Evolutionary conservation across 1,284 basidiomycete genomes (phyloP), one percentile per base, ranked within the genome.

Genomic region (Apiotrichum gamsii): DNA sequence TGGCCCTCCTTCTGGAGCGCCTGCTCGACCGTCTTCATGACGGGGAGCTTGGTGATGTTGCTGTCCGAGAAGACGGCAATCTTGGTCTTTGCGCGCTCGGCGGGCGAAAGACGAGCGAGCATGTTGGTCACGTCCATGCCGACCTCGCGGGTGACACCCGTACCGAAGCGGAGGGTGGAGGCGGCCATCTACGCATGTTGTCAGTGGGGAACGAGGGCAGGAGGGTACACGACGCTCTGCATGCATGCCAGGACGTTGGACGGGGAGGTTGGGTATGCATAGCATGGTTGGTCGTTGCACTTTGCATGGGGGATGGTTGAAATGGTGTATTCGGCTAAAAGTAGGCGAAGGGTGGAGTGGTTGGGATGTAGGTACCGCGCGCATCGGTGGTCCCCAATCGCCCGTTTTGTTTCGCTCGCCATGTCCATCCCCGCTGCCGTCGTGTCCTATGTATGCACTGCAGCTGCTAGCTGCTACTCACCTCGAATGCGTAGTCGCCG

Each of bases 401-500:
- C n/a, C n/a, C n/a, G n/a, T n/a, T n/a, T n/a, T n/a, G n/a, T n/a
- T n/a, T n/a, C n/a, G n/a, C n/a, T n/a, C n/a, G n/a, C n/a, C n/a
- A n/a, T n/a, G n/a, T n/a, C n/a, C n/a, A n/a, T n/a, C n/a, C n/a
- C n/a, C n/a, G n/a, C n/a, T n/a, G n/a, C n/a, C n/a, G n/a, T n/a
- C n/a, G n/a, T n/a, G n/a, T n/a, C n/a, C n/a, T n/a, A n/a, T n/a
- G n/a, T n/a, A n/a, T n/a, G n/a, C n/a, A n/a, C n/a, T n/a, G n/a
- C n/a, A n/a, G n/a, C n/a, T n/a, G n/a, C n/a, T n/a, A n/a, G n/a
- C n/a, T n/a, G n/a, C 24, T 9, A 65, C 73, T 47, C 58, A 85
- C 89, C 79, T 97, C 93, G 63, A 96, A 97, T 0, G 93, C 93
- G 69, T 96, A 97, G 73, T 97, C 93, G 66, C 85, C 90, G 71